phyloP scores from a whole-genome alignment of 257 asterid genomes.

The Lycium barbarum region DNA sequence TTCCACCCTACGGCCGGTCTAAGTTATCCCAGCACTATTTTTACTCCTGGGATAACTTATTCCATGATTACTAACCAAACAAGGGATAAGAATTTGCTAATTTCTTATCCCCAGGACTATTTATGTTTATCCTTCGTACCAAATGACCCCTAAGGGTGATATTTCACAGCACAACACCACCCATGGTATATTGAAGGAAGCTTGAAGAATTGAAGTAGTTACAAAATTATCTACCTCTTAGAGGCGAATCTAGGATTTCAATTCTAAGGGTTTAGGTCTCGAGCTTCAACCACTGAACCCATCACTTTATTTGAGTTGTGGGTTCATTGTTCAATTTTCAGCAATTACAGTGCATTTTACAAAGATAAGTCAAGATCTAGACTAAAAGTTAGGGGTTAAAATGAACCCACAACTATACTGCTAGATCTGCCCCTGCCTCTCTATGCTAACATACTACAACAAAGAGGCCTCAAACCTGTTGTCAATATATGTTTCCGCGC shows the following conservation, averaged over 20 bases:
- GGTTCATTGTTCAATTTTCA: background rate
- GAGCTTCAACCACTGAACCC: background rate
- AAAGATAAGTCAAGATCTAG: background rate
- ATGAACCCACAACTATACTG: background rate
- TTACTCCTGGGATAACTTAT: too few species aligned
- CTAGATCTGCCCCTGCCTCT: background rate
- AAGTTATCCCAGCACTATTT: too few species aligned
- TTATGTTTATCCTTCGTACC: too few species aligned
- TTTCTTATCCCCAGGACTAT: too few species aligned
- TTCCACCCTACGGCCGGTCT: too few species aligned
- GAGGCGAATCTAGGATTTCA: background rate
- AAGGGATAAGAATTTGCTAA: too few species aligned
- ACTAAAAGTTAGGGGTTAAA: background rate
- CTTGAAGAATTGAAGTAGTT: background rate
- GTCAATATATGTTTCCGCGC: background rate
- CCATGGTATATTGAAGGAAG: background rate
- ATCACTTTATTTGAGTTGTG: conserved; percentile 5
- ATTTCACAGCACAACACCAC: background rate
- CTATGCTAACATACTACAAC: conserved; percentile 13
- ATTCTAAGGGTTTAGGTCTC: background rate
- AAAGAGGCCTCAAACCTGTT: background rate
- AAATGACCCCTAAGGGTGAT: background rate
- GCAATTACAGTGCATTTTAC: background rate
- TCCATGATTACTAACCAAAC: too few species aligned
- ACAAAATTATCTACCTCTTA: background rate